Conservation (phyloP, 2,329 filamentous ascomycete species). For the Tricladium varicosporioides region DNA sequence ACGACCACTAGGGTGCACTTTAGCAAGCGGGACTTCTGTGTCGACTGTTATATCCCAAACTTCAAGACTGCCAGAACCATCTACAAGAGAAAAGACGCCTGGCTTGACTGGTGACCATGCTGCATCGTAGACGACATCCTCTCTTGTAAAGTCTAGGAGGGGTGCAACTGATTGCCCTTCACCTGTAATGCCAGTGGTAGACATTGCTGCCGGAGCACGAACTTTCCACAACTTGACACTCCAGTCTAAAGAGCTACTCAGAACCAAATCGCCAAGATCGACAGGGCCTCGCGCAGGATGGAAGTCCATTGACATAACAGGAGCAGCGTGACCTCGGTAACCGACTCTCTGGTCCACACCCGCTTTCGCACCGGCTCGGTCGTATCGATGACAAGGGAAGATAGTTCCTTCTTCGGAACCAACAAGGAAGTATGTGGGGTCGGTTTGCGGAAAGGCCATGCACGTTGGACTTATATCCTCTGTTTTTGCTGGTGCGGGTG, state of each 20-base stretch:
- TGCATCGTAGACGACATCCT: constrained; percentile 96
- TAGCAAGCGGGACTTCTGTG: constrained; percentile 85
- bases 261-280: constrained; percentile 88
- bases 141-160: constrained; percentile 84
- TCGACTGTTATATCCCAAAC: constrained; percentile 94
- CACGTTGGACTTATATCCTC: constrained; percentile 95
- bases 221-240: constrained; percentile 97
- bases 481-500: constrained; percentile 81
- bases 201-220: constrained; percentile 72
- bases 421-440: constrained; percentile 96
- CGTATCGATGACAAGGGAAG: constrained; percentile 94
- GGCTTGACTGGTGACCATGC: constrained; percentile 94
- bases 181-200: constrained; percentile 49
- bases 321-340: constrained; percentile 87
- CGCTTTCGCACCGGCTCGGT: constrained; percentile 94
- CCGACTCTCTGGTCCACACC: constrained; percentile 86
- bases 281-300: constrained; percentile 90
- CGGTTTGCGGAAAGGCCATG: constrained; percentile 90
- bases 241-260: constrained; percentile 94
- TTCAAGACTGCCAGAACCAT: constrained; percentile 88
- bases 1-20: constrained; percentile 68
- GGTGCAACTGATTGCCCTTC: constrained; percentile 60
- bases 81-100: constrained; percentile 90
- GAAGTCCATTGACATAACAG: constrained; percentile 95
- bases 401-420: constrained; percentile 96